Evolutionary conservation across 768 basidiomycete species (phyloP), one percentile per base, ranked within the genome.

Genomic region (Glaciozyma martinii): DNA sequence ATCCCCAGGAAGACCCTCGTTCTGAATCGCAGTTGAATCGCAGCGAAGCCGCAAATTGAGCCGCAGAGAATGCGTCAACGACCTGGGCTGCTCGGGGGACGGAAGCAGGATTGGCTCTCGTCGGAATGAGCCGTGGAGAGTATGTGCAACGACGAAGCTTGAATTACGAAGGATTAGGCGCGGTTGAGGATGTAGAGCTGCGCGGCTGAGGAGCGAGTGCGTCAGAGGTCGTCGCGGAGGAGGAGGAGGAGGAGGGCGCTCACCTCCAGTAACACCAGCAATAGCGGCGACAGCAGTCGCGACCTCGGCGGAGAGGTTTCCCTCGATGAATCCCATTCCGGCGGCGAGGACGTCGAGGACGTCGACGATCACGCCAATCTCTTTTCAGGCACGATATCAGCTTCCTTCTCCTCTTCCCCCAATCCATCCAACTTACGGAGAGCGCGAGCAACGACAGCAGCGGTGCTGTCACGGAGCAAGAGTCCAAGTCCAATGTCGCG

Each of bases 381-480:
- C 53, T 55, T 15, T 16, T 2, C 5, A 9, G 30, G 19, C 30
- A 23, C 16, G 29, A 30, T 30, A 30, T 30, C 52, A 37, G 32
- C 10, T 19, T 21, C 21, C 15, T 21, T 10, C 16, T 30, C 15
- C 6, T 32, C 29, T 23, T 30, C 18, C 3, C 1, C 15, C 53
- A 23, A 10, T 5, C 29, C 25, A 18, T 16, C 12, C 23, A 32
- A 60, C 62, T 54, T 33, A 59, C 65, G 69, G 46, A 71, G 63
- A 27, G 66, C 70, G 25, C 70, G 70, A 40, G 65, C 60, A 27
- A 71, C 70, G 55, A 71, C 70, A 30, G 70, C 66, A 16, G 66
- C 66, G 59, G 70, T 67, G n/a, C 61, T 58, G 63, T 71, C 70
- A 40, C 70, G 63, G 59, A 71, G 64, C 25, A 71, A 42, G 50